Evolutionary conservation across 1,284 basidiomycete species (phyloP), one percentile per base, ranked within the genome.

Genomic region (Leucoagaricus sp.): DNA sequence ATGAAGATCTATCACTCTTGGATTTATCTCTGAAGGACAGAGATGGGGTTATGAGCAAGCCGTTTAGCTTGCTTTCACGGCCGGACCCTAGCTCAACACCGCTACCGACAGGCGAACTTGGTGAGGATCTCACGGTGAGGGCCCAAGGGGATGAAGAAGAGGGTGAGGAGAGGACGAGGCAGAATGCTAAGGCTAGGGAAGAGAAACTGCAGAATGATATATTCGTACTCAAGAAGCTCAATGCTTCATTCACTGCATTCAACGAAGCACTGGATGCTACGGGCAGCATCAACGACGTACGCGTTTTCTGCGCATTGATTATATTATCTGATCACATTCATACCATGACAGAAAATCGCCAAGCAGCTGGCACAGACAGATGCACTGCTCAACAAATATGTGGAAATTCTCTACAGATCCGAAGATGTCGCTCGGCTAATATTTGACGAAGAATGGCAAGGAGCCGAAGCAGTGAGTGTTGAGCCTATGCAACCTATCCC

Each of bases 151-250:
- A 31, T 38, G 55, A 53, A 31, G 50, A 56, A n/a, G 50, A 49
- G 29, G 52, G 58, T 31, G 34, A 46, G 12, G 55, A 55, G 25
- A 31, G 28, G 19, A 51, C 49, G 19, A 44, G 58, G 29, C 62
- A 69, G 3, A 69, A 71, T 4, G 73, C 73, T n/a, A 81, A 75
- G 63, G 65, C 75, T 49, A 78, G 84, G 34, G 87, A 91, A 65
- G 89, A 91, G 59, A 88, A 85, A 65, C 69, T 92, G 38, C 84
- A 85, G 60, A 83, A 81, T 62, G 89, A 92, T 68, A 64, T 89
- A 15, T 84, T 86, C 66, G 79, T 89, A 49, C 72, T 92, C 61
- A 82, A 75, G 66, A 89, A 89, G 66, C 69, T 92, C 21, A 92
- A 92, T 63, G 68, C 80, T 12, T 79, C 86, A 1, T 87, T 92